A percentile compares a stretch with the other conserved stretches of the same genome.
These are phyloP conservation scores for Terfezia boudieri DNA, from an alignment of 495 filamentous ascomycete genomes.

Conservation along the genomic window DNA sequence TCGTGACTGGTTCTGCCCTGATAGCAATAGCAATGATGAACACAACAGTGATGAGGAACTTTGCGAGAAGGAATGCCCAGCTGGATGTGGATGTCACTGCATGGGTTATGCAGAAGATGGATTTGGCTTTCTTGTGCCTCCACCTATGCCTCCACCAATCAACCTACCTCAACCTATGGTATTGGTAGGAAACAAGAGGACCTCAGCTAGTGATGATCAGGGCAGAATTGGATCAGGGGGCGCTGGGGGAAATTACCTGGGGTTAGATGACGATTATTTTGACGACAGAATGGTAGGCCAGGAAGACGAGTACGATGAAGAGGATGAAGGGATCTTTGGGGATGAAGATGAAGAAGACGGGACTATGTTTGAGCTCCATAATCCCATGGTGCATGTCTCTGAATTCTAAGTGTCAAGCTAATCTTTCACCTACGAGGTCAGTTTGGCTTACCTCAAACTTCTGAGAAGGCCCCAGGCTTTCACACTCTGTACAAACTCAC, in stretches of 20 bases:
- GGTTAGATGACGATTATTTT: neutral
- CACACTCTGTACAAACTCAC: no score
- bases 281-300: neutral
- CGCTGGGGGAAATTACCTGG: neutral
- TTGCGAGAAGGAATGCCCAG: conserved; percentile 17
- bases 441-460: no score
- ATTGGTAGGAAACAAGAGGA: no score
- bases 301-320: neutral
- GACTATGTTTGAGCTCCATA: neutral
- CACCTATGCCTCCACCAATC: neutral
- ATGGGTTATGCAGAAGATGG: conserved; percentile 10
- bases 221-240: no score
- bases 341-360: neutral
- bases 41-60: neutral
- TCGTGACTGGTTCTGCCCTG: conserved; percentile 26
- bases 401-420: neutral
- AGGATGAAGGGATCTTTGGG: neutral
- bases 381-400: neutral
- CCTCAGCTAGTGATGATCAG: no score
- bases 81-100: conserved; percentile 25
- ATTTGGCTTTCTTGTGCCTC: conserved; percentile 2
- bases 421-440: no score
- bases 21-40: conserved; percentile 21
- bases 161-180: no score
- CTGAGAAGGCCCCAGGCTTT: no score